Conservation (phyloP, 805 yeast species). For the Monosporozyma aquatica region DNA sequence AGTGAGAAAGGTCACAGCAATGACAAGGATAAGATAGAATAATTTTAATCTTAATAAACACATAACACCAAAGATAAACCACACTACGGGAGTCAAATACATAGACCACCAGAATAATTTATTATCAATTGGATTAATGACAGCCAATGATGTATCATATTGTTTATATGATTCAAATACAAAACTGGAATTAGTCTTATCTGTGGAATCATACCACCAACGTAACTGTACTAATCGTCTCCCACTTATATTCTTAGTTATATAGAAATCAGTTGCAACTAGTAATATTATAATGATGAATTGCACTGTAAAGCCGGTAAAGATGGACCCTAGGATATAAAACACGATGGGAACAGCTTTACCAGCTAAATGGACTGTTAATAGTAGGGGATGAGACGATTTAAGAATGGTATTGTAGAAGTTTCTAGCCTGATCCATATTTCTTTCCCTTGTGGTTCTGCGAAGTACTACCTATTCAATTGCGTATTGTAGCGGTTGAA, state of each 20-base stretch:
- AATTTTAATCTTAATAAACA: conserved; percentile 75
- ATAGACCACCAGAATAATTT: conserved; percentile 77
- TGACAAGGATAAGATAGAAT: conserved; percentile 51
- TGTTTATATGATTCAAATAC: conserved; percentile 30
- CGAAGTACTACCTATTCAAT: no score
- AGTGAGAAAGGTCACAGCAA: conserved; percentile 62
- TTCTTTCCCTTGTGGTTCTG: no score
- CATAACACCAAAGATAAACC: conserved; percentile 67
- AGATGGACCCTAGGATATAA: conserved; percentile 26
- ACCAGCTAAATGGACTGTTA: conserved; percentile 25
- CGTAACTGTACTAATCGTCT: conserved; percentile 81
- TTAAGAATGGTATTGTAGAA: conserved; percentile 29
- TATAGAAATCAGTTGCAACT: conserved; percentile 88
- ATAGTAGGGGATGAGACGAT: conserved; percentile 28
- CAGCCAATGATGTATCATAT: conserved; percentile 30
- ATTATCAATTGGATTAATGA: conserved; percentile 84
- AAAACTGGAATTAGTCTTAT: conserved; percentile 19
- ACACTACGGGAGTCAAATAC: conserved; percentile 64
- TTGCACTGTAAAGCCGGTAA: conserved; percentile 33
- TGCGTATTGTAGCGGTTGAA: no score
- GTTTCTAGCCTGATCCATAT: conserved; percentile 26
- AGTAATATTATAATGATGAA: conserved; percentile 71
- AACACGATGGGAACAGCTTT: conserved; percentile 28
- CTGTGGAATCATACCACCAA: conserved; percentile 88
- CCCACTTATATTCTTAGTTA: conserved; percentile 84